Evolutionary conservation across 2,329 filamentous ascomycete genomes (phyloP).

Genomic region (Clarireedia homoeocarpa): DNA sequence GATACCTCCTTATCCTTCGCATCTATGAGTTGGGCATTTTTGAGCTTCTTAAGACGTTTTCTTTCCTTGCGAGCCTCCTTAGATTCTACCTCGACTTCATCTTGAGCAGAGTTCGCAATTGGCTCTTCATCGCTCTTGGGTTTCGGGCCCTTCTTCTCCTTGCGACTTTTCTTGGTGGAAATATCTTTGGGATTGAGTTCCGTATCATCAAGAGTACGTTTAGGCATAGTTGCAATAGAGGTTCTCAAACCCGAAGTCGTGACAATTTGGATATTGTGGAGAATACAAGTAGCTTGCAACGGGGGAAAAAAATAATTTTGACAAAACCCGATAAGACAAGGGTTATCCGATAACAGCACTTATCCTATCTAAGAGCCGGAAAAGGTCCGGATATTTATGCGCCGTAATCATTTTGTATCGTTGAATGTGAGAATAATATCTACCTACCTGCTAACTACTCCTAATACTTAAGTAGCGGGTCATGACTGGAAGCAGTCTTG

Average conservation of each 20-base stretch:
- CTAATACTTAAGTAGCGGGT: too few species aligned
- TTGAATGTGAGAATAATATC: too few species aligned
- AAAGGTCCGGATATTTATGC: too few species aligned
- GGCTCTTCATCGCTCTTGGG: slow-evolving; percentile 16
- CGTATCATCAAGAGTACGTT: slow-evolving; percentile 27
- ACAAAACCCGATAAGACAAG: too few species aligned
- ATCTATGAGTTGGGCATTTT: slow-evolving; percentile 16
- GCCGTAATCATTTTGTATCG: too few species aligned
- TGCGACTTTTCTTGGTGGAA: slow-evolving; percentile 25
- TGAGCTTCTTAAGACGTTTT: slow-evolving; percentile 33
- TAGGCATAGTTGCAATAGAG: slow-evolving; percentile 21
- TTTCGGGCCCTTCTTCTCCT: slow-evolving; percentile 18
- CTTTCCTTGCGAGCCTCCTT: slow-evolving; percentile 33
- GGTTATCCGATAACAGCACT: too few species aligned
- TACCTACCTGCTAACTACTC: too few species aligned
- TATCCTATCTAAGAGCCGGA: too few species aligned
- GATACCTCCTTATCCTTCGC: slow-evolving; percentile 19
- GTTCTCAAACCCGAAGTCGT: not conserved
- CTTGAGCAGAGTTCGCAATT: slow-evolving; percentile 9
- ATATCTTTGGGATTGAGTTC: slow-evolving; percentile 17
- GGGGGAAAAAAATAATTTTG: slow-evolving; percentile 2
- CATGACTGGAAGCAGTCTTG: too few species aligned
- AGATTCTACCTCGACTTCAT: slow-evolving; percentile 24
- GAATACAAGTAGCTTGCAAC: not conserved
- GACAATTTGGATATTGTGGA: not conserved